Base-by-base conservation (phyloP, 2,329 filamentous ascomycete genomes). In the Colletotrichum sublineola region DNA sequence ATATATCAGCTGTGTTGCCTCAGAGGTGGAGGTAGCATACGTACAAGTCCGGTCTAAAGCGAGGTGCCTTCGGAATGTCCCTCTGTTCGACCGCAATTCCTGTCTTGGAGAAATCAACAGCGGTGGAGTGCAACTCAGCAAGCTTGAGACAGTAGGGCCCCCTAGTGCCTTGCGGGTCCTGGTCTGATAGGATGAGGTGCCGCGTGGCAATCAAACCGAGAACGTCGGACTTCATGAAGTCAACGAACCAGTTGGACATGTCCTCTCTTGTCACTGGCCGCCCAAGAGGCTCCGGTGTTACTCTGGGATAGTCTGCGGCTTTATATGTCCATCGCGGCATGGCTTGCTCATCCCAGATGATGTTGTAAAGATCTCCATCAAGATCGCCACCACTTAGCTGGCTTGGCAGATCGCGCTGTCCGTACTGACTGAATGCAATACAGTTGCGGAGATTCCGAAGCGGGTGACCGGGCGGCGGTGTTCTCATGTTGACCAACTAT, bases 371-470 rank as follows among this genome's bases (percentile, higher is more conserved):
- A 78, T 97, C 95, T 0, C 94, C 94, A 75, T 96, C 94, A 0
- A 97, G 86, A 79, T 97, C 94, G 0, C 94, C 94, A 1, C 94
- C 94, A 65, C 92, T 92, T 0, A 97, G 84, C 79, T 92, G 88
- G 73, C 93, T 96, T 0, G 94, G 94, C 0, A 97, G 83, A 77
- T 97, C 94, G 20, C 94, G 89, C 0, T 76, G 36, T 0, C 95
- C 94, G 53, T 88, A 85, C 68, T 91, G 89, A 71, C 92, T 95
- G 78, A 97, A 97, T 1, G 93, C 89, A 20, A 97, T 86, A 72
- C 94, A 95, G 77, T 97, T 97, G 2, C 85, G 83, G 1, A 95
- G 84, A 0, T 84, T 78, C 1, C 82, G 82, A 1, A 97, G 84
- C 0, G 93, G 89, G 20, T 92, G 93, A 0, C 82, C 81, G 0